Base-by-base conservation (phyloP, 176 grass and related monocot species). In the Echinochloa phyllopogon region DNA sequence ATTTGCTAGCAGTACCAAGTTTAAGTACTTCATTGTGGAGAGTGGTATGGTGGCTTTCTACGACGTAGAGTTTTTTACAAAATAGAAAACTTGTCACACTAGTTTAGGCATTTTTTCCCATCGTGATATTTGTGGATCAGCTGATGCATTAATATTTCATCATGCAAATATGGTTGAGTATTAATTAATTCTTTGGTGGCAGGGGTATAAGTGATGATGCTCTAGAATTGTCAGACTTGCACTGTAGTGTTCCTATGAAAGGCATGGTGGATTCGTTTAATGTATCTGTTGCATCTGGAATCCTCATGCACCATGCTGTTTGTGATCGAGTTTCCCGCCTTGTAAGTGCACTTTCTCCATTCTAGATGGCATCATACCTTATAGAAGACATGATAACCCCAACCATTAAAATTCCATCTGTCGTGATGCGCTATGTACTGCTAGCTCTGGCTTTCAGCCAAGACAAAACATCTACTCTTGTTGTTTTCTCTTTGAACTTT, bases 201-300 rank as follows among this genome's bases (percentile, higher is more conserved):
- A 98, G 96, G 96, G 96, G 96, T 51, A 98, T 98, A 69, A 98
- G 91, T 16, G 89, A 93, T 41, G 93, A 87, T 69, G 83, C 93
- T 50, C 47, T 94, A 51, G 45, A 72, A 53, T 51, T 93, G 43
- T 98, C 96, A 81, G 93, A 98, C 77, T 79, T 98, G 84, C 93
- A 95, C 70, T 98, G 96, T 84, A 92, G 85, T 55, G 69, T 98
- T 94, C 96, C 96, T 36, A 98, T 98, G 96, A 98, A 93, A 87
- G 96, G 96, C 75, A 98, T 98, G 96, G 91, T 98, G 64, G 96
- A 98, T 98, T 98, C 96, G 52, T 98, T 98, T 87, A 98, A 98
- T 90, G 96, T 98, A 74, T 98, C 96, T 73, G 96, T 98, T 74
- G 96, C 96, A 48, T 81, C 96, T 83, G 96, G 96, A 87, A 93